Percentiles rank a stretch among this genome's conserved stretches.
phyloP scores from a whole-genome alignment of 139 green algal species.

The Coelastrella sp. region DNA sequence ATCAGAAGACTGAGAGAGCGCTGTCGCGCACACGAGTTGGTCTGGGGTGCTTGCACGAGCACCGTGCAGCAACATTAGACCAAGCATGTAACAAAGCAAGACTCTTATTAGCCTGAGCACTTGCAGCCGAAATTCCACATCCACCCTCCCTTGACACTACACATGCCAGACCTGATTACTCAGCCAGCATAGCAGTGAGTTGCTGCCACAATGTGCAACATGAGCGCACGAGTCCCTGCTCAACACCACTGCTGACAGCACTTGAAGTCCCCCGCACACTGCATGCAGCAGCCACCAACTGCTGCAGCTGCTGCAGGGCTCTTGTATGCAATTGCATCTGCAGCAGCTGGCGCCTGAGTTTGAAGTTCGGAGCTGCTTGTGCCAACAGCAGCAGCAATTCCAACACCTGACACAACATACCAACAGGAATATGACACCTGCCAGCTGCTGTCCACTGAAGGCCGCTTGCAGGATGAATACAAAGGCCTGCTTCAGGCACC shows the following conservation, averaged over 20 bases:
- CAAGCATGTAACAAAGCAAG: too few relatives aligned
- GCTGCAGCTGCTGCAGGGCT: neutral
- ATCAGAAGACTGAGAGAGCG: too few relatives aligned
- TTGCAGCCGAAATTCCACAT: too few relatives aligned
- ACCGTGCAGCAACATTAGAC: too few relatives aligned
- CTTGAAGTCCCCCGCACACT: too few relatives aligned
- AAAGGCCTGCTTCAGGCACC: neutral
- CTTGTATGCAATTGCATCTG: slow-evolving; percentile 2
- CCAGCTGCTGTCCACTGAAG: neutral
- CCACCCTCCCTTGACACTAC: too few relatives aligned
- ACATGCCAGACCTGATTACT: neutral
- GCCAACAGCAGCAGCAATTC: neutral
- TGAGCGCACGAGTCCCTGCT: too few relatives aligned
- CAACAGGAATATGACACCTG: neutral
- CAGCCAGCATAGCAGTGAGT: neutral
- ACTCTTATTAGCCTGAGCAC: too few relatives aligned
- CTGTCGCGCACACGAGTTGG: too few relatives aligned
- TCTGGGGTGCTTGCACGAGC: too few relatives aligned
- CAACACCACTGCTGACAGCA: too few relatives aligned
- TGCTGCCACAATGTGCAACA: neutral
- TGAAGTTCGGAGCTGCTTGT: neutral
- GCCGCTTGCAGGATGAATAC: neutral
- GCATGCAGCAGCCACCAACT: neutral
- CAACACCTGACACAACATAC: slow-evolving; percentile 21
- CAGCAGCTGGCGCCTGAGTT: neutral